These are phyloP conservation scores for Cytospora schulzeri DNA, from an alignment of 2,329 filamentous ascomycete genomes.

Conservation along the genomic window DNA sequence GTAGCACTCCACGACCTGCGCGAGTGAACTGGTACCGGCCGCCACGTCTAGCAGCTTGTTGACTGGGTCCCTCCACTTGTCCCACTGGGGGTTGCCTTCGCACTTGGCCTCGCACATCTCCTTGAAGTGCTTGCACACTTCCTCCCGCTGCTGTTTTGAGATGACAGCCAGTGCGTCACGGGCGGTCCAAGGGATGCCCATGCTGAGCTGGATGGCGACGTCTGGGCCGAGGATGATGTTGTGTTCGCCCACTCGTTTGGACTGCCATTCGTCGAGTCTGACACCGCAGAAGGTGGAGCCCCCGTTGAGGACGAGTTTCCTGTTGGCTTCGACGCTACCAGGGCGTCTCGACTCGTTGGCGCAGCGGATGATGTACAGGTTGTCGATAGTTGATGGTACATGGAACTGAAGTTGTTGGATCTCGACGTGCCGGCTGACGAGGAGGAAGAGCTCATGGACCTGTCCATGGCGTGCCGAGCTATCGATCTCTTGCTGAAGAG, in stretches of 20 bases:
- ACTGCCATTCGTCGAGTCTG: constrained; percentile 27
- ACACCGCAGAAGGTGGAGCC: constrained; percentile 25
- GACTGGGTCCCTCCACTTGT: constrained; percentile 27
- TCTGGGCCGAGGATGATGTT: constrained; percentile 27
- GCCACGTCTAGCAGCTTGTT: constrained; percentile 28
- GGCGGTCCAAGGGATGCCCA: constrained; percentile 27
- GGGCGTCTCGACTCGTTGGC: constrained; percentile 12
- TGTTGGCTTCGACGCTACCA: constrained; percentile 12
- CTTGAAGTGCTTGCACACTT: constrained; percentile 23
- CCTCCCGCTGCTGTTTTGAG: constrained; percentile 27
- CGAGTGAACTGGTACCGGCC: constrained; percentile 17
- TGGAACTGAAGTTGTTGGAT: constrained; percentile 20
- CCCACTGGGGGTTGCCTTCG: constrained; percentile 24
- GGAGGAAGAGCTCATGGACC: constrained; percentile 28
- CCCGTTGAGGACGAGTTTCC: constrained; percentile 25
- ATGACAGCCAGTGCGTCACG: constrained; percentile 25
- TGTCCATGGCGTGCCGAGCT: constrained; percentile 22
- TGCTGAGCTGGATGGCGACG: constrained; percentile 25
- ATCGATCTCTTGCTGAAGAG: constrained; percentile 24
- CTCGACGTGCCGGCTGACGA: constrained; percentile 26
- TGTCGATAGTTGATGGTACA: constrained; percentile 24
- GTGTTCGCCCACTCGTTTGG: constrained; percentile 26
- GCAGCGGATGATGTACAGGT: constrained; percentile 27
- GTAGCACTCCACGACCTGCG: constrained; percentile 27
- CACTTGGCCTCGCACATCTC: constrained; percentile 28